Evolutionary conservation across 2,329 filamentous ascomycete genomes (phyloP), one percentile per base, ranked within the genome.

Genomic region (Microcyclospora tardicrescens): DNA sequence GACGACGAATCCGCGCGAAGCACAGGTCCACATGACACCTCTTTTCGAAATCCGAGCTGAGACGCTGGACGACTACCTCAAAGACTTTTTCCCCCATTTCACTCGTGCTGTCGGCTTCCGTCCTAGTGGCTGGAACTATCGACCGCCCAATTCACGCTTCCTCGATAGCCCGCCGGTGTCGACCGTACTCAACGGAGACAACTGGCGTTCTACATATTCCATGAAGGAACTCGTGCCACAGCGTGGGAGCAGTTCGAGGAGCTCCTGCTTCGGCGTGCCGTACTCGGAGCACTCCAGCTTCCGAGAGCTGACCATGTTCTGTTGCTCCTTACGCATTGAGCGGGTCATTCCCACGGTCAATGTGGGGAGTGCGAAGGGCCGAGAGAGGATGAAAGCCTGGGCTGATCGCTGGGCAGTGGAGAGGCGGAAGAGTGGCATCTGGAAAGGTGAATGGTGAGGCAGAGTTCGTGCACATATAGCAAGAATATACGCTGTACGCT

Each of bases 241-340:
- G 61, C 73, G 85, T 3, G 91, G 91, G 2, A 87, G 82, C 61
- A 87, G 82, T 2, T 72, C 72, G 35, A 79, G 89, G 50, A 83
- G 83, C 29, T 80, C 81, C 58, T 95, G 86, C 58, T 94, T 93
- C 50, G 87, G 85, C 1, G 91, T 96, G 2, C 91, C 91, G 2
- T 98, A 98, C 58, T 87, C 81, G 37, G 91, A 98, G 64, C 91
- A 98, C 59, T 91, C 83, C 59, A 93, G 84, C 44, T 98, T 98
- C 56, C 72, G 89, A 31, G 91, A 98, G 66, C 62, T 98, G 56
- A 89, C 85, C 0, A 80, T 96, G 73, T 98, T 98, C 56, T 75
- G 89, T 49, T 91, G 91, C 69, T 75, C 80, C 14, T 59, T 98
- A 58, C 68, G 83, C 40, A 93, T 98, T 47, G 86, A 89, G 46